Base-by-base conservation (phyloP, 192 early-diverging fungal genomes). In the Gigaspora rosea region DNA sequence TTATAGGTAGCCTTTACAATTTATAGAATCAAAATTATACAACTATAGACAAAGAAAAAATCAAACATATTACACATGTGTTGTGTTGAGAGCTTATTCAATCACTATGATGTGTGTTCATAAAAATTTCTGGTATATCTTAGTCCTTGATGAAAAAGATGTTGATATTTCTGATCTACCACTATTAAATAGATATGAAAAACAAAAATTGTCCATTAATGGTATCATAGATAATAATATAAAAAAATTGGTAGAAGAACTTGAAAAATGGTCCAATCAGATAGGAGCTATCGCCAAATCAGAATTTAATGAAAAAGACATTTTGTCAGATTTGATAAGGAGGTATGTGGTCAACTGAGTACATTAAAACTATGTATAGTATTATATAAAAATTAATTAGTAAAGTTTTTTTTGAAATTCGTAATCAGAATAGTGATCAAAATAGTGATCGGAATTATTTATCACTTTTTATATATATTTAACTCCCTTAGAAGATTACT, bases 11-110 rank as follows among this genome's bases (percentile, higher is more conserved):
- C 47, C 66, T 77, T 35, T 77, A 77, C 15, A 67, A 77, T 33
- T 51, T 77, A 59, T 77, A 67, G 75, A 71, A 77, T 77, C 75
- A 54, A 11, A 77, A 77, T 68, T 77, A 77, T 20, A 71, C 51
- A 20, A 27, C 27, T 1, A 7, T 50, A 13, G 49, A 47, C 4
- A 68, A 36, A 36, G 16, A 66, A 27, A 51, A 33, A 59, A 54
- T 65, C 32, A 20, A 9, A 77, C 46, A 33, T 71, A 71, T 13
- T 77, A 22, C 32, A 57, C 49, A 9, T 15, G 66, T 11, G 67
- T 77, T 41, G 12, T 67, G 18, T 48, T 54, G 4, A 48, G 75
- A 51, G 47, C 32, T 20, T 77, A 69, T 69, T 69, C 49, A 5
- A 77, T 71, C 49, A 48, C 75, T 50, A 71, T 71, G 66, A n/a